Percentiles rank a stretch among this genome's conserved stretches.
Evolutionary conservation across 306 rosid genomes (phyloP).

Genomic region (Dryas octopetala): DNA sequence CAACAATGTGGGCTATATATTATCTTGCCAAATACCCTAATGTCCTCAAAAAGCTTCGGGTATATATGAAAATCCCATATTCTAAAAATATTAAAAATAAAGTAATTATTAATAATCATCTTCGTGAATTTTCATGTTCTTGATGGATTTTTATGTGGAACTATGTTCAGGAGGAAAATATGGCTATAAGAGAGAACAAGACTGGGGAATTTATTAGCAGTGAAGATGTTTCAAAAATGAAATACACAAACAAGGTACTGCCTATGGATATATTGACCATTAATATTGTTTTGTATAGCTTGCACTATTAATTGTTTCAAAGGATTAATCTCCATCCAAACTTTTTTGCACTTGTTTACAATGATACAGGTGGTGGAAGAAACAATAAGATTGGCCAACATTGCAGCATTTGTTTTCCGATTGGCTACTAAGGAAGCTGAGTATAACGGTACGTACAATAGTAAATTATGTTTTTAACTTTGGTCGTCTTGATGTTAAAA

Average conservation of each 20-base stretch:
- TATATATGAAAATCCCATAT: background rate
- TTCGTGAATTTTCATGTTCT: background rate
- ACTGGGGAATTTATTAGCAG: conserved; percentile 28
- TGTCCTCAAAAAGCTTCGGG: conserved; percentile 39
- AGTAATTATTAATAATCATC: no score
- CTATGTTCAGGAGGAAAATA: conserved; percentile 42
- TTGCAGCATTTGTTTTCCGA: conserved; percentile 29
- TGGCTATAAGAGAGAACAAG: conserved; percentile 15
- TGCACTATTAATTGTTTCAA: no score
- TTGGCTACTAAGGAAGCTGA: conserved; percentile 24
- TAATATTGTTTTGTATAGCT: no score
- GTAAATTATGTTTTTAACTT: no score
- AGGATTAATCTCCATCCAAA: background rate
- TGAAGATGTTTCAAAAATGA: conserved; percentile 37
- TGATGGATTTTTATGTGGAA: background rate
- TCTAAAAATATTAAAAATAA: no score
- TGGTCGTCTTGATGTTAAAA: no score
- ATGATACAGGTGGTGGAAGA: conserved; percentile 38
- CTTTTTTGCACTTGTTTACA: no score
- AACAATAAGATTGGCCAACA: conserved; percentile 39
- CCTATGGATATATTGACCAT: background rate
- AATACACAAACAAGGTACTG: conserved; percentile 40
- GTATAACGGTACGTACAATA: conserved; percentile 27
- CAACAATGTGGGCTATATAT: conserved; percentile 40
- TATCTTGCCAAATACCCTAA: conserved; percentile 39